Percentiles rank a stretch among this genome's conserved stretches.
These are phyloP conservation scores for Mycena amicta DNA, from an alignment of 768 basidiomycete species.

Conservation along the genomic window DNA sequence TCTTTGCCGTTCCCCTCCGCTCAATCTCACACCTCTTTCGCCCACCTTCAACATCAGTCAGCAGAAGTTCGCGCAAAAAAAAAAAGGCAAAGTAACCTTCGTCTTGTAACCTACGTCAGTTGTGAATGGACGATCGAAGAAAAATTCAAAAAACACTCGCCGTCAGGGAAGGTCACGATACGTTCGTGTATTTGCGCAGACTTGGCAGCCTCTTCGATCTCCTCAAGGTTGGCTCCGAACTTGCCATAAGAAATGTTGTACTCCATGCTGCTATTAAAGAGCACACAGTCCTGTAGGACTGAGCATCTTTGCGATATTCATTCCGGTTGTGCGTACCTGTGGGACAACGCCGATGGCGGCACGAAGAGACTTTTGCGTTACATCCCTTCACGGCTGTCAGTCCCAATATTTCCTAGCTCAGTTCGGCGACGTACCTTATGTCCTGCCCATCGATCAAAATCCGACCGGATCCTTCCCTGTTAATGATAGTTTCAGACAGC, in stretches of 20 bases:
- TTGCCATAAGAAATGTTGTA: conserved; percentile 86
- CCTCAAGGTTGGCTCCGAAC: conserved; percentile 67
- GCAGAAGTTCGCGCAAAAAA: too few relatives aligned
- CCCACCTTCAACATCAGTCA: conserved; percentile 38
- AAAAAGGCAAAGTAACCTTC: conserved; percentile 43
- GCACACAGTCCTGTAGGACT: conserved; percentile 79
- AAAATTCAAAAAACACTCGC: conserved; percentile 24
- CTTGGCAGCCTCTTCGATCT: conserved; percentile 77
- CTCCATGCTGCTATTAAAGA: conserved; percentile 70
- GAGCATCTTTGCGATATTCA: too few relatives aligned
- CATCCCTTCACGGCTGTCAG: conserved; percentile 60
- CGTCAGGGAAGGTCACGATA: conserved; percentile 81
- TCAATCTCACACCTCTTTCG: conserved; percentile 84
- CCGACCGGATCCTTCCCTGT: conserved; percentile 65
- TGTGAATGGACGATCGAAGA: too few relatives aligned
- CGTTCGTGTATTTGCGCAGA: conserved; percentile 89
- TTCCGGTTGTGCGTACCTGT: too few relatives aligned
- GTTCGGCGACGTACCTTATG: conserved; percentile 64
- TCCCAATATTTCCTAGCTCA: too few relatives aligned
- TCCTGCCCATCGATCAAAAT: conserved; percentile 88
- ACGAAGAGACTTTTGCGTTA: conserved; percentile 80
- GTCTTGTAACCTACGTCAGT: conserved; percentile 79
- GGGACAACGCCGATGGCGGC: conserved; percentile 89
- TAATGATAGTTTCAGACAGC: not conserved
- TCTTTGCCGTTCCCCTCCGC: conserved; percentile 89